Evolutionary conservation across 2,329 filamentous ascomycete species (phyloP).

Genomic region (Aspergillaceae sp.): DNA sequence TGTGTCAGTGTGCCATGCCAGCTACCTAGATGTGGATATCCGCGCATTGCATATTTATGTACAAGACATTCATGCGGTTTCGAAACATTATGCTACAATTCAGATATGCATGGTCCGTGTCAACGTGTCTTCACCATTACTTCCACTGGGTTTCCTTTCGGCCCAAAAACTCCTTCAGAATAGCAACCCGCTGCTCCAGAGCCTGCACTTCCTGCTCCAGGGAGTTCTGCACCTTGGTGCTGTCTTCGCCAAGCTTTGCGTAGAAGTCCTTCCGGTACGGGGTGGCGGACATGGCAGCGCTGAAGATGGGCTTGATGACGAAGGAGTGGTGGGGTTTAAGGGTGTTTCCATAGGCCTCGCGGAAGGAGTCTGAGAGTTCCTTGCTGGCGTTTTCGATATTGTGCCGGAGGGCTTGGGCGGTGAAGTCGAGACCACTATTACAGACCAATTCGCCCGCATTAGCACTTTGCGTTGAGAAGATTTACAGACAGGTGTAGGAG

Average conservation of each 20-base stretch:
- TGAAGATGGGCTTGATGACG: conserved; percentile 85
- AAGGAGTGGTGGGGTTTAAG: conserved; percentile 90
- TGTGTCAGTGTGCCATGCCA: no score
- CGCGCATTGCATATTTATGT: no score
- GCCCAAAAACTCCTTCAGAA: conserved; percentile 58
- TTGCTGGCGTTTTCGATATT: conserved; percentile 61
- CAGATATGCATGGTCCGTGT: neutral
- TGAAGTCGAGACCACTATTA: conserved; percentile 83
- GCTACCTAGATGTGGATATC: no score
- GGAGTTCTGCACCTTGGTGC: conserved; percentile 52
- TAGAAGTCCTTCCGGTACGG: conserved; percentile 95
- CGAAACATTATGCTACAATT: neutral
- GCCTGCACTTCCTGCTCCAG: conserved; percentile 65
- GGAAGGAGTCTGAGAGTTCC: conserved; percentile 83
- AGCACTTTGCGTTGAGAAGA: neutral
- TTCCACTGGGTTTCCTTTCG: conserved; percentile 44
- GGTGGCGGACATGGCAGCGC: conserved; percentile 81
- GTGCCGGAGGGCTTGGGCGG: conserved; percentile 68
- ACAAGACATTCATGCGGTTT: neutral
- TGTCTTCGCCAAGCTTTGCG: conserved; percentile 57
- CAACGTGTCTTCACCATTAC: neutral
- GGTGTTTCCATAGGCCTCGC: conserved; percentile 70
- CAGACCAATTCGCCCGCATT: conserved; percentile 3
- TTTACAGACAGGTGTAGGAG: no score
- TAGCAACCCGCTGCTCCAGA: conserved; percentile 68